A percentile compares a stretch with the other conserved stretches of the same genome.
These are phyloP conservation scores for Sclerotinia sclerotiorum DNA, from an alignment of 2,329 filamentous ascomycete genomes.

Conservation along the genomic window DNA sequence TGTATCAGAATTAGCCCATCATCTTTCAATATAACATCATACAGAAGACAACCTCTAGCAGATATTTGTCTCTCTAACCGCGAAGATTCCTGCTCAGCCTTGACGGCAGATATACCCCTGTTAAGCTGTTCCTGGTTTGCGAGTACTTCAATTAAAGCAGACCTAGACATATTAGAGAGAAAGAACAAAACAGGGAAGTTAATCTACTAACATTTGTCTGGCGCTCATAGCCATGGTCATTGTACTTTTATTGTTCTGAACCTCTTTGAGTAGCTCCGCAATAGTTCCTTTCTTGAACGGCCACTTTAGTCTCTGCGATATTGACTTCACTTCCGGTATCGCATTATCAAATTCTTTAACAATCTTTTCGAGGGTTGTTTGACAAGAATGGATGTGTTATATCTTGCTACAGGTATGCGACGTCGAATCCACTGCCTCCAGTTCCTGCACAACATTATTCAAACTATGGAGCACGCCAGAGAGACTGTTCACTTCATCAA, in stretches of 20 bases:
- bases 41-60: neutral
- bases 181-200: neutral
- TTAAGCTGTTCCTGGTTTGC: conserved; percentile 6
- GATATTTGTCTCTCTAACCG: neutral
- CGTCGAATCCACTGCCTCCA: neutral
- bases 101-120: neutral
- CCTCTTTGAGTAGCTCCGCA: conserved; percentile 24
- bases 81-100: too few relatives aligned
- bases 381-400: conserved; percentile 27
- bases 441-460: neutral
- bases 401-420: conserved; percentile 7
- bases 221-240: conserved; percentile 28
- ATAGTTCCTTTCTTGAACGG: conserved; percentile 22
- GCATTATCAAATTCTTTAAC: conserved; percentile 17
- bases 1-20: neutral
- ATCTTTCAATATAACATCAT: neutral
- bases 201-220: conserved; percentile 21
- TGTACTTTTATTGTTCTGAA: conserved; percentile 28
- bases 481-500: conserved; percentile 24
- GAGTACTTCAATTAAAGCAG: conserved; percentile 10
- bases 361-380: conserved; percentile 24
- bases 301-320: conserved; percentile 25
- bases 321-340: neutral
- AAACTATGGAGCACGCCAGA: conserved; percentile 23
- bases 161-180: neutral